phyloP scores from a whole-genome alignment of 78 protist species.

The Chrysochromulina tobinii region DNA sequence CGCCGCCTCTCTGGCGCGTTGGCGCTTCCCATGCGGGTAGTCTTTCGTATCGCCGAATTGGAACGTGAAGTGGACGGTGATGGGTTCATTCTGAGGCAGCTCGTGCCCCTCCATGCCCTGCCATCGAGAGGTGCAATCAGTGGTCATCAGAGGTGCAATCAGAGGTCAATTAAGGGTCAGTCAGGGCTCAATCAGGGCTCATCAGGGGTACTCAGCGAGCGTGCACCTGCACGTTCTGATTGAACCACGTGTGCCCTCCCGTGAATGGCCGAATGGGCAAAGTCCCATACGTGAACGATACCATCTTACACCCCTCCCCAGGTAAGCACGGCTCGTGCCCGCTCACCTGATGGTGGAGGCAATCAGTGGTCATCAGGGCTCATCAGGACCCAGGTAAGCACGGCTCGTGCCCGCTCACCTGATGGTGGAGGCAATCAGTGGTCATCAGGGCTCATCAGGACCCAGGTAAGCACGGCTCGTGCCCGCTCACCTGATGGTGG shows the following conservation, averaged over 20 bases:
- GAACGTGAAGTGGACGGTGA: conserved; percentile 3
- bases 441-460: too few relatives aligned
- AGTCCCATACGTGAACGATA: background rate
- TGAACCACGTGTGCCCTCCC: background rate
- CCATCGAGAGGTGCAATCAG: background rate
- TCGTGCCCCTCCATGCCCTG: background rate
- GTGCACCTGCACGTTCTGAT: background rate
- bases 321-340: background rate
- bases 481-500: background rate
- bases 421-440: background rate
- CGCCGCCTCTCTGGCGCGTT: background rate
- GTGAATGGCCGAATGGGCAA: background rate
- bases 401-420: too few relatives aligned
- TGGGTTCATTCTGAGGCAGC: background rate
- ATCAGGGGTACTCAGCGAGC: too few relatives aligned
- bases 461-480: background rate
- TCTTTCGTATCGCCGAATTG: background rate
- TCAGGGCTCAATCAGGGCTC: too few relatives aligned
- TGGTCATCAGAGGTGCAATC: too few relatives aligned
- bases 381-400: too few relatives aligned
- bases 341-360: background rate
- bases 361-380: too few relatives aligned
- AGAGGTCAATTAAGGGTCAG: too few relatives aligned
- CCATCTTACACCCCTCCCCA: background rate
- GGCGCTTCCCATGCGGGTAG: conserved; percentile 27